Evolutionary conservation across 768 basidiomycete genomes (phyloP).

Genomic region (Amanita phalloides): DNA sequence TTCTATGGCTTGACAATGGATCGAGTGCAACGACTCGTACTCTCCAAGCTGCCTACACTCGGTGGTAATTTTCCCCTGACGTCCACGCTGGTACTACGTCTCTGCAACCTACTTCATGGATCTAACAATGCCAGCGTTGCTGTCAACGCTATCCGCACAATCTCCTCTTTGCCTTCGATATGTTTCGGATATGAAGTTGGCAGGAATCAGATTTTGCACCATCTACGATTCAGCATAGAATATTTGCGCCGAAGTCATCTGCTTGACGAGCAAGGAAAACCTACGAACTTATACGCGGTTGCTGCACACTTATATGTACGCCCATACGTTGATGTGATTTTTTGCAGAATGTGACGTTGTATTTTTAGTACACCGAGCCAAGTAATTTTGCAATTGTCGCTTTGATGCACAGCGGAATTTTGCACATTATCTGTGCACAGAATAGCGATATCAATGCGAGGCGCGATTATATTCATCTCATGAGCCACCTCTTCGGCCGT

Average conservation of each 20-base stretch:
- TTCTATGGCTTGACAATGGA: constrained; percentile 62
- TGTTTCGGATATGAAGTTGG: constrained; percentile 46
- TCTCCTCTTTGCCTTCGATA: constrained; percentile 49
- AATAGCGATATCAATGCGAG: constrained; percentile 28
- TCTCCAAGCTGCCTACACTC: constrained; percentile 54
- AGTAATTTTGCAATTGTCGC: constrained; percentile 56
- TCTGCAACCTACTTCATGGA: constrained; percentile 57
- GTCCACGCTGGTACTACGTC: constrained; percentile 50
- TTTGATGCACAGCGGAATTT: constrained; percentile 43
- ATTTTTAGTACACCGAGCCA: constrained; percentile 46
- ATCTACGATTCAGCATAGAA: constrained; percentile 61
- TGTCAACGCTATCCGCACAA: constrained; percentile 34
- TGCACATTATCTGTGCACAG: constrained; percentile 47
- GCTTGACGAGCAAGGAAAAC: constrained; percentile 40
- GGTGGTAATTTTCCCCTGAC: constrained; percentile 58
- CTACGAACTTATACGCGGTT: constrained; percentile 45
- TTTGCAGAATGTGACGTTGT: constrained; percentile 1
- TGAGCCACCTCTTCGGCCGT: constrained; percentile 62
- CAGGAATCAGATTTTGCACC: constrained; percentile 48
- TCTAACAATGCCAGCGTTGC: constrained; percentile 41
- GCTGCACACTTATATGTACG: constrained; percentile 41
- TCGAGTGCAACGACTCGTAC: constrained; percentile 49
- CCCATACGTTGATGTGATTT: neutral
- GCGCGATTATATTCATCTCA: constrained; percentile 37
- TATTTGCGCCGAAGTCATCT: constrained; percentile 51